Conservation (phyloP, 1,139 yeast genomes). For the Starmera stellimalicola region DNA sequence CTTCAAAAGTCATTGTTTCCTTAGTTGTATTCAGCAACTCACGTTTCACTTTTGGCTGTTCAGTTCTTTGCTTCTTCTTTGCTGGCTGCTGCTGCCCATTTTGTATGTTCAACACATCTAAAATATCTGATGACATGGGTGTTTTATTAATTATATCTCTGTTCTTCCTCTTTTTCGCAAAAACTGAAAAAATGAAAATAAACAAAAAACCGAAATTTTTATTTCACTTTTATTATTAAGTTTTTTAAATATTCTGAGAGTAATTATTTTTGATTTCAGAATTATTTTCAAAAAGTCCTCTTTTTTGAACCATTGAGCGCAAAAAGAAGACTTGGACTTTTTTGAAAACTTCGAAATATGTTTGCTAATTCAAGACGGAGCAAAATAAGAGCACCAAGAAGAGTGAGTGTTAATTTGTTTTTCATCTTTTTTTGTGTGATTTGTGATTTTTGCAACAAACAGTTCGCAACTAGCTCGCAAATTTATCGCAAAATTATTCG, state of each 20-base stretch:
- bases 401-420: conserved; percentile 23
- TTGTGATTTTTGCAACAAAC: conserved; percentile 2
- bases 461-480: conserved; percentile 17
- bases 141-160: no score
- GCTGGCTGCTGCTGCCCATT: conserved; percentile 22
- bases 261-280: no score
- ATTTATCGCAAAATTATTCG: no score
- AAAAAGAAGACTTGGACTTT: no score
- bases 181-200: no score
- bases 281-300: no score
- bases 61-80: conserved; percentile 20
- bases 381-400: conserved; percentile 69
- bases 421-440: not conserved
- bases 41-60: conserved; percentile 10
- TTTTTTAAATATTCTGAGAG: no score
- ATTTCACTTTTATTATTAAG: no score
- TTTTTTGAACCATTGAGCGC: not conserved
- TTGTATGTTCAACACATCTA: conserved; percentile 68
- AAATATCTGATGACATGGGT: conserved; percentile 48
- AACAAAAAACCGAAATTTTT: no score
- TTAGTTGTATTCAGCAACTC: conserved; percentile 2
- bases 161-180: not conserved
- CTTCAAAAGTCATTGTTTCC: conserved; percentile 6
- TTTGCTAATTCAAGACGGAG: conserved; percentile 28
- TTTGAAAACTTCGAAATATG: no score